Base-by-base conservation (phyloP, 352 stramenopile species). In the Globisporangium emineosum region DNA sequence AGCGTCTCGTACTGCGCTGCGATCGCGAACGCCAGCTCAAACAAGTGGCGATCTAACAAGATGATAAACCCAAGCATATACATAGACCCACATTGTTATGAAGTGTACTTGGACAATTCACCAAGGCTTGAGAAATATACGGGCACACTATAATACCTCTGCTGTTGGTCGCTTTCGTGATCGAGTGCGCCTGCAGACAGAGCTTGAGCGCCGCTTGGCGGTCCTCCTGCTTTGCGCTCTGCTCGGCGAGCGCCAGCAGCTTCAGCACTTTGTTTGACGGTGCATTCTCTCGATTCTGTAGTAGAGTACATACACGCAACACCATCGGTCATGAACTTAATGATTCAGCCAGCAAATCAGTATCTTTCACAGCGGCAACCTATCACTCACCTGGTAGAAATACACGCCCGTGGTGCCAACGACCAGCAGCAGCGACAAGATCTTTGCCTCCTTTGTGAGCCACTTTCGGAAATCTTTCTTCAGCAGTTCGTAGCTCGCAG, bases 21-120 rank as follows among this genome's bases (percentile, higher is more conserved):
- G 33, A 94, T 89, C 10, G 77, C 65, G 43, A 94, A 92, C 23
- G 83, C 81, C 15, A 94, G 55, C 66, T 91, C 81, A 51, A 92
- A 91, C 72, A 92, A 74, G 57, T 92, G 85, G 0, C 78, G 80
- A 66, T 94, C 85, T 93, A 67, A 8, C 15, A 51, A n/a, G n/a
- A n/a, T n/a, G n/a, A n/a, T n/a, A n/a, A n/a, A n/a, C n/a, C n/a
- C 8, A 17, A 45, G 33, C 4, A 6, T 27, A 62, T 25, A 43
- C 42, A 12, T 30, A 45, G 21, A 7, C 9, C 32, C 5, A 1
- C 12, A 29, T 7, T 13, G 4, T 30, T 53, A 32, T 7, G 47
- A 40, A 52, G 56, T 21, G 21, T 37, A 4, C n/a, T 42, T 40
- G 33, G 2, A 40, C 33, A 17, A 40, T 15, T 40, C 33, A 40